Conservation (phyloP, 805 yeast species). For the Ogataea angusta region DNA sequence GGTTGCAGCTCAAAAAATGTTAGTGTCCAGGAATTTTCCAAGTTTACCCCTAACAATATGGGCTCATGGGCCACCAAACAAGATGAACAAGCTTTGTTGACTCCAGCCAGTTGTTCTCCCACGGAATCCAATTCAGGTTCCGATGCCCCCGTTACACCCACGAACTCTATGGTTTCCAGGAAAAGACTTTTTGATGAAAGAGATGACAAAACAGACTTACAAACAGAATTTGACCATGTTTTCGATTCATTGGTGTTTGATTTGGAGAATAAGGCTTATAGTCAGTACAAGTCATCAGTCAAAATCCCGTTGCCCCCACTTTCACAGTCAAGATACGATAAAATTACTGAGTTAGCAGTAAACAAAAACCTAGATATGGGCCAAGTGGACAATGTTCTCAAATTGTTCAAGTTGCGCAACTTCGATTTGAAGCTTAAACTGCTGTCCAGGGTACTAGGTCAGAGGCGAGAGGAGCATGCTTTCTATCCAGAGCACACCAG, state of each 20-base stretch:
- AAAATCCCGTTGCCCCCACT: conserved; percentile 16
- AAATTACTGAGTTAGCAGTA: conserved; percentile 15
- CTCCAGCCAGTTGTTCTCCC: conserved; percentile 2
- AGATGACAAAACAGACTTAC: background rate
- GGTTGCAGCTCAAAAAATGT: background rate
- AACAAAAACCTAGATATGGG: conserved; percentile 14
- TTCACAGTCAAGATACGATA: conserved; percentile 10
- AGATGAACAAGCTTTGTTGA: background rate
- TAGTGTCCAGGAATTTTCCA: background rate
- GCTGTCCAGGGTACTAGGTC: conserved; percentile 21
- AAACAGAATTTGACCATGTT: background rate
- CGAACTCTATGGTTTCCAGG: conserved; percentile 1
- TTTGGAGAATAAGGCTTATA: conserved; percentile 4
- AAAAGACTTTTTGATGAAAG: conserved; percentile 5
- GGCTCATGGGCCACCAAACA: no score
- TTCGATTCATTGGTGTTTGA: conserved; percentile 3
- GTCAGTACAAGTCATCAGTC: conserved; percentile 16
- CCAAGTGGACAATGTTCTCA: conserved; percentile 23
- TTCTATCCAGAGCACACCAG: conserved; percentile 15
- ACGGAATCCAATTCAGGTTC: conserved; percentile 1
- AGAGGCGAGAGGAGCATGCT: background rate
- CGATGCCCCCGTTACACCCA: conserved; percentile 5
- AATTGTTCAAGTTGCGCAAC: conserved; percentile 23
- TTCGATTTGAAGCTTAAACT: conserved; percentile 23
- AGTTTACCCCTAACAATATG: background rate